Conservation (phyloP, 2,329 filamentous ascomycete species). For the Penicillium hesseltinei region DNA sequence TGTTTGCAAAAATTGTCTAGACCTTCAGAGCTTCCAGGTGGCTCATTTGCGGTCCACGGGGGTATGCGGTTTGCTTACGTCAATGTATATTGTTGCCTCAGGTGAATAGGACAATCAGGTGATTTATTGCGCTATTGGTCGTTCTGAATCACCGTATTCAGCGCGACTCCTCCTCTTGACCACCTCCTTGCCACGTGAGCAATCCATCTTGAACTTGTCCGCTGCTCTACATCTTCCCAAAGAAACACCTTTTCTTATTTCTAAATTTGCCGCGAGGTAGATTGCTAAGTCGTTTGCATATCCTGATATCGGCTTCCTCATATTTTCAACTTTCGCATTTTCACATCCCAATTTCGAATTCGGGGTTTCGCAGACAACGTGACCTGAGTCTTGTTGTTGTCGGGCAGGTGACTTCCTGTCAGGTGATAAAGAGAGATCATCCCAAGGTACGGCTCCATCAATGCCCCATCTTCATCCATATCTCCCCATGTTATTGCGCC, state of each 20-base stretch:
- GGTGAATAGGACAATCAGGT: slow-evolving; percentile 29
- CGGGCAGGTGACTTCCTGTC: slow-evolving; percentile 46
- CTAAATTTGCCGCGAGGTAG: slow-evolving; percentile 25
- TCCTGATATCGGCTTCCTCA: not conserved
- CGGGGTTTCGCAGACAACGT: slow-evolving; percentile 28
- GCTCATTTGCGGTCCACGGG: not conserved
- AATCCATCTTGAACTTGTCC: slow-evolving; percentile 36
- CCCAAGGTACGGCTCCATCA: slow-evolving; percentile 35
- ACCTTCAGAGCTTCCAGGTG: not conserved
- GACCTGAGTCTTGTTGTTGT: slow-evolving; percentile 38
- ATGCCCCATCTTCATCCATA: slow-evolving; percentile 17
- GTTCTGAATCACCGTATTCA: slow-evolving; percentile 16
- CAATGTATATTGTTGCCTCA: not conserved
- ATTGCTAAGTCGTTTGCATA: slow-evolving; percentile 22
- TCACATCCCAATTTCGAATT: slow-evolving; percentile 28
- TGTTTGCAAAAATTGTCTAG: slow-evolving; percentile 1
- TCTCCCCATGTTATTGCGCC: slow-evolving; percentile 14
- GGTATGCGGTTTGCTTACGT: not conserved
- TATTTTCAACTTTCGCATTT: slow-evolving; percentile 19
- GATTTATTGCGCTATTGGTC: slow-evolving; percentile 31
- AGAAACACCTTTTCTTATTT: slow-evolving; percentile 31
- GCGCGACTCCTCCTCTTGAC: slow-evolving; percentile 22
- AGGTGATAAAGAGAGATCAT: slow-evolving; percentile 44
- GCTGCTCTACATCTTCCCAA: slow-evolving; percentile 31
- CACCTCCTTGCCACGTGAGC: slow-evolving; percentile 42